Percentiles rank a stretch among this genome's conserved stretches.
These are phyloP conservation scores for Fusarium protoensiforme DNA, from an alignment of 2,329 filamentous ascomycete genomes.

Conservation along the genomic window DNA sequence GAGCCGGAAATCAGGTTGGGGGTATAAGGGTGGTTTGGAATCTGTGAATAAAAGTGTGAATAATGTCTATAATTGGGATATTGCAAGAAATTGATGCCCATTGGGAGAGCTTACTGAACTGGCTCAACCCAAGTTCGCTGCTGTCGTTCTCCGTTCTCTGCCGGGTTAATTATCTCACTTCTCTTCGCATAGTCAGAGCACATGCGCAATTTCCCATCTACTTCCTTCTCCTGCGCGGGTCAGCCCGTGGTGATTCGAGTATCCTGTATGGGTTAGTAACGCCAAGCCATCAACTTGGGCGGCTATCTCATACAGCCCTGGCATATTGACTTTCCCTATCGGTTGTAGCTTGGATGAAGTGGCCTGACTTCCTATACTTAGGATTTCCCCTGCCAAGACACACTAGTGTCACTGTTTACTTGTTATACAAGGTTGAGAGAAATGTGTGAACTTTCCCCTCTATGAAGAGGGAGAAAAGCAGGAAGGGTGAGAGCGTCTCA, in stretches of 20 bases:
- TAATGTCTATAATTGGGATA: not conserved
- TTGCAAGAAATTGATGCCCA: not conserved
- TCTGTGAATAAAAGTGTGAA: not conserved
- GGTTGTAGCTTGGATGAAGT: not conserved
- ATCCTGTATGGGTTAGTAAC: not conserved
- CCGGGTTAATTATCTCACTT: not conserved
- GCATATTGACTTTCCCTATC: not conserved
- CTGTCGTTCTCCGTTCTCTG: too few relatives aligned
- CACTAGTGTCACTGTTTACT: not conserved
- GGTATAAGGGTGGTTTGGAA: not conserved
- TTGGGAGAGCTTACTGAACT: not conserved
- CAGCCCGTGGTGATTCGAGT: not conserved
- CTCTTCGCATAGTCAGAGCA: not conserved
- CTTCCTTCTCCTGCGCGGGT: not conserved
- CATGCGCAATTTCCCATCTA: not conserved
- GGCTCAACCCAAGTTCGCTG: not conserved
- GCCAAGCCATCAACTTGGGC: not conserved
- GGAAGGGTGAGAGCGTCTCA: too few relatives aligned
- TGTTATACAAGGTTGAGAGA: not conserved
- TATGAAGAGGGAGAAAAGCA: too few relatives aligned
- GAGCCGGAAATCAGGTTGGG: conserved; percentile 6
- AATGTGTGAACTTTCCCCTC: too few relatives aligned
- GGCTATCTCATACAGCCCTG: not conserved
- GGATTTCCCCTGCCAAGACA: not conserved
- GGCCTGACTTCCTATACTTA: not conserved